These are phyloP conservation scores for Sinapis alba DNA, from an alignment of 441 rosid species.

Conservation along the genomic window DNA sequence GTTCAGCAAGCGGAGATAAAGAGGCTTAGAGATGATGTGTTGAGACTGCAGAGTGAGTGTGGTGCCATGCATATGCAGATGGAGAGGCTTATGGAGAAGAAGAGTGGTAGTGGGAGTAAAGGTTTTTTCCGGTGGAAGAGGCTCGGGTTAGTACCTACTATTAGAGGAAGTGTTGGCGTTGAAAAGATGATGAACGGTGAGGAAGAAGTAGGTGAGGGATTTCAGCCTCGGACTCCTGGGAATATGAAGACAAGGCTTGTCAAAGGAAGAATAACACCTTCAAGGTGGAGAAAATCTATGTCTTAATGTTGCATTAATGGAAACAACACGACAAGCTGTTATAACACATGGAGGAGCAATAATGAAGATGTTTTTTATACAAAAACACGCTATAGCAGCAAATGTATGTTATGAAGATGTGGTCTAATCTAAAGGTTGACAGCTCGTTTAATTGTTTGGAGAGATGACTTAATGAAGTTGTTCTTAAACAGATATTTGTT, in stretches of 20 bases:
- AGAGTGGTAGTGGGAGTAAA: constrained; percentile 70
- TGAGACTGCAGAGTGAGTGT: constrained; percentile 67
- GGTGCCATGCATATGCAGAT: constrained; percentile 63
- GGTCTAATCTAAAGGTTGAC: neutral
- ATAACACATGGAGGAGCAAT: constrained; percentile 18
- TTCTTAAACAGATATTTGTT: neutral
- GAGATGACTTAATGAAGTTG: neutral
- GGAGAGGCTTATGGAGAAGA: constrained; percentile 69
- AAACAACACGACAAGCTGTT: constrained; percentile 28
- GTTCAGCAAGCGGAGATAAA: constrained; percentile 66
- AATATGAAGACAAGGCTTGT: constrained; percentile 68
- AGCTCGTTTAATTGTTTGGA: neutral
- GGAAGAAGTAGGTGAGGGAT: constrained; percentile 36
- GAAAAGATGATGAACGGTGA: constrained; percentile 43
- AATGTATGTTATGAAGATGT: neutral
- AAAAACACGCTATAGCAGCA: neutral
- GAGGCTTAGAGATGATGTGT: constrained; percentile 67
- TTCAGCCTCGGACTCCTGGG: constrained; percentile 59
- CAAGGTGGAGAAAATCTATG: constrained; percentile 70
- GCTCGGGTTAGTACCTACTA: constrained; percentile 56
- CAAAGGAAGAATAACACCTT: constrained; percentile 53
- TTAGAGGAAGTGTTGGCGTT: constrained; percentile 39
- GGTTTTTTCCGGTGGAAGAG: constrained; percentile 74
- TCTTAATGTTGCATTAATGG: constrained; percentile 35
- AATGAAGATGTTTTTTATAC: neutral